These are phyloP conservation scores for Metarhizium brunneum DNA, from an alignment of 2,329 filamentous ascomycete genomes.

Conservation along the genomic window DNA sequence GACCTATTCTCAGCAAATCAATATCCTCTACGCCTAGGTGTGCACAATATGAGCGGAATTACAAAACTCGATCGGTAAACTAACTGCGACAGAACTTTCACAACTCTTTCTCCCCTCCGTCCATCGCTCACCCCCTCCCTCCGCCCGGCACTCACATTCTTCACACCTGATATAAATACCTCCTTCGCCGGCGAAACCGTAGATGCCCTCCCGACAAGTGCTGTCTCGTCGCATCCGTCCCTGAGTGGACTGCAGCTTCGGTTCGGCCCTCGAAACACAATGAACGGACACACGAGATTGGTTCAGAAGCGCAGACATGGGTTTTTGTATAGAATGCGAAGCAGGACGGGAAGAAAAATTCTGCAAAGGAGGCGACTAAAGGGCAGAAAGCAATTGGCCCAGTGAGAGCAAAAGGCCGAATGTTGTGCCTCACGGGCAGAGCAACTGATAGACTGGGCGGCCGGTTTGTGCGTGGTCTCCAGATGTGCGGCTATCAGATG, in stretches of 20 bases:
- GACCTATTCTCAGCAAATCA: slow-evolving; percentile 16
- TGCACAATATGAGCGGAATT: neutral
- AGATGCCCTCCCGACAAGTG: slow-evolving; percentile 34
- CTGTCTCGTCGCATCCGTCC: slow-evolving; percentile 44
- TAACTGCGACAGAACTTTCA: slow-evolving; percentile 29
- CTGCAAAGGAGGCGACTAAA: slow-evolving; percentile 42
- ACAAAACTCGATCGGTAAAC: neutral
- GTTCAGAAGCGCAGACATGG: slow-evolving; percentile 51
- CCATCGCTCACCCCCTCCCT: slow-evolving; percentile 31
- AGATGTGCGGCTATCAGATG: too few relatives aligned
- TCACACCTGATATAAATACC: slow-evolving; percentile 19
- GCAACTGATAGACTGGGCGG: too few relatives aligned
- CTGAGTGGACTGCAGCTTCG: slow-evolving; percentile 43
- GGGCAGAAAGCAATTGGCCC: slow-evolving; percentile 36
- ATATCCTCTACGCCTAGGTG: slow-evolving; percentile 17
- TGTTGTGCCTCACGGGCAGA: neutral
- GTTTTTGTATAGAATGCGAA: slow-evolving; percentile 42
- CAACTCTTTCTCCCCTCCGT: slow-evolving; percentile 40
- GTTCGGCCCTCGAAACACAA: slow-evolving; percentile 49
- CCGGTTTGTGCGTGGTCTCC: too few relatives aligned
- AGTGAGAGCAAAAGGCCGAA: slow-evolving; percentile 9
- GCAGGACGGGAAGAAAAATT: slow-evolving; percentile 42
- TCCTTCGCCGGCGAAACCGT: slow-evolving; percentile 13
- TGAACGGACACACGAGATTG: slow-evolving; percentile 44
- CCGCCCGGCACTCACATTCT: slow-evolving; percentile 20